Evolutionary conservation across 1,284 basidiomycete species (phyloP).

Genomic region (Xerocomus cyaneibrunnescens): DNA sequence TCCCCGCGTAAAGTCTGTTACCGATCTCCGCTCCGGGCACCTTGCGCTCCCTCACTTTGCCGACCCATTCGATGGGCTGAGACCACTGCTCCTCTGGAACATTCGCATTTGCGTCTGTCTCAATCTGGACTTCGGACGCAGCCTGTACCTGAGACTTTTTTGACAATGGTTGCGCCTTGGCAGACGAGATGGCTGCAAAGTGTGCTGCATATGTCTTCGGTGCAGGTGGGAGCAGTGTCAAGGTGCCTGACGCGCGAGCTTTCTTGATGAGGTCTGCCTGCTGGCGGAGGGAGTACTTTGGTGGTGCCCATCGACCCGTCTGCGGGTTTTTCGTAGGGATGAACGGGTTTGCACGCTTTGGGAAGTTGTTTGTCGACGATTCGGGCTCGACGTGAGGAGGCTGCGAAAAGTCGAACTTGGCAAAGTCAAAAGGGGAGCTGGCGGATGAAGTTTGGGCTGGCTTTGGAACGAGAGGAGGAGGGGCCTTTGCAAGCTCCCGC

Average conservation of each 20-base stretch:
- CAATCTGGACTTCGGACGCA: background rate
- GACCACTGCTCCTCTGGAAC: slow-evolving; percentile 34
- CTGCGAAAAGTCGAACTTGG: slow-evolving; percentile 25
- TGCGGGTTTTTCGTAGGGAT: slow-evolving; percentile 57
- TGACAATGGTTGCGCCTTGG: slow-evolving; percentile 19
- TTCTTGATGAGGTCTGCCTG: slow-evolving; percentile 77
- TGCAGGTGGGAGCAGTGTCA: slow-evolving; percentile 64
- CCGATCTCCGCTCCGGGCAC: slow-evolving; percentile 54
- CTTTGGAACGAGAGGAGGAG: slow-evolving; percentile 38
- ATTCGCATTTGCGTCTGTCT: slow-evolving; percentile 8
- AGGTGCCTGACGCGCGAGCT: slow-evolving; percentile 51
- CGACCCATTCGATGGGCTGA: slow-evolving; percentile 55
- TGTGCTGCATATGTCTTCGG: slow-evolving; percentile 45
- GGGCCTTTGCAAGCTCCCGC: slow-evolving; percentile 40
- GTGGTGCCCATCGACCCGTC: slow-evolving; percentile 63
- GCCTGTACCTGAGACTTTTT: slow-evolving; percentile 3
- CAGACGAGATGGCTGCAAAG: slow-evolving; percentile 17
- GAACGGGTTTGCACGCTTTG: slow-evolving; percentile 58
- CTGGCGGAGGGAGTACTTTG: slow-evolving; percentile 67
- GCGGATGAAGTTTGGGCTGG: slow-evolving; percentile 14
- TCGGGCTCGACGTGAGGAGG: slow-evolving; percentile 4
- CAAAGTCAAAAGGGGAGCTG: slow-evolving; percentile 19
- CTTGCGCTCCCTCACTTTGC: slow-evolving; percentile 49
- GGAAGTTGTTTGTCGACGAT: slow-evolving; percentile 11
- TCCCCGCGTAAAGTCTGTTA: slow-evolving; percentile 65